These are phyloP conservation scores for Penicillium antarcticum DNA, from an alignment of 495 filamentous ascomycete species.

Conservation along the genomic window DNA sequence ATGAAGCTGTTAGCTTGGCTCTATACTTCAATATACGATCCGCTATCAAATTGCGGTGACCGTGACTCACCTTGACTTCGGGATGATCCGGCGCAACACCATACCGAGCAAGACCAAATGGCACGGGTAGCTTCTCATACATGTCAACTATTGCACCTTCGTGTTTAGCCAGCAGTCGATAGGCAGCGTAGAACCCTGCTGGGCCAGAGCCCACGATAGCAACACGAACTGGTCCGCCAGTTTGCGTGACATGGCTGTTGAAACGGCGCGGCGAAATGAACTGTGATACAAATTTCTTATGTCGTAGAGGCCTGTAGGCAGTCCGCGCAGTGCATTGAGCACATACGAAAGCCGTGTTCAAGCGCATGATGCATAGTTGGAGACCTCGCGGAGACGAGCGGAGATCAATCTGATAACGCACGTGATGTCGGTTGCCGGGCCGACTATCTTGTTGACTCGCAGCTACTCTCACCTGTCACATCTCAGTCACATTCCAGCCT, in stretches of 20 bases:
- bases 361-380: constrained; percentile 21
- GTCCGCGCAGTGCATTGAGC: constrained; percentile 29
- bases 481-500: constrained; percentile 19
- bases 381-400: neutral
- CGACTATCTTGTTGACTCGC: constrained; percentile 33
- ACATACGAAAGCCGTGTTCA: constrained; percentile 30
- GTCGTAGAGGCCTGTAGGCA: constrained; percentile 7
- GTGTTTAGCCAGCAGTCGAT: constrained; percentile 73
- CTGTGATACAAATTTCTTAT: constrained; percentile 2
- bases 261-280: constrained; percentile 16
- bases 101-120: constrained; percentile 87
- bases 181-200: constrained; percentile 92
- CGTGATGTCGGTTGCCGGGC: constrained; percentile 38
- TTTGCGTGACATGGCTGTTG: constrained; percentile 31
- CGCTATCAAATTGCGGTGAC: neutral
- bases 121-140: constrained; percentile 92
- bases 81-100: constrained; percentile 97
- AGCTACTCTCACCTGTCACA: constrained; percentile 8
- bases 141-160: constrained; percentile 77
- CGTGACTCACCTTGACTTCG: constrained; percentile 79
- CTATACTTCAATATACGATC: neutral
- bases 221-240: constrained; percentile 63
- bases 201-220: constrained; percentile 94
- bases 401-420: constrained; percentile 14
- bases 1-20: neutral